Evolutionary conservation across 805 yeast genomes (phyloP).

Genomic region (Saccharomycopsis sp.): DNA sequence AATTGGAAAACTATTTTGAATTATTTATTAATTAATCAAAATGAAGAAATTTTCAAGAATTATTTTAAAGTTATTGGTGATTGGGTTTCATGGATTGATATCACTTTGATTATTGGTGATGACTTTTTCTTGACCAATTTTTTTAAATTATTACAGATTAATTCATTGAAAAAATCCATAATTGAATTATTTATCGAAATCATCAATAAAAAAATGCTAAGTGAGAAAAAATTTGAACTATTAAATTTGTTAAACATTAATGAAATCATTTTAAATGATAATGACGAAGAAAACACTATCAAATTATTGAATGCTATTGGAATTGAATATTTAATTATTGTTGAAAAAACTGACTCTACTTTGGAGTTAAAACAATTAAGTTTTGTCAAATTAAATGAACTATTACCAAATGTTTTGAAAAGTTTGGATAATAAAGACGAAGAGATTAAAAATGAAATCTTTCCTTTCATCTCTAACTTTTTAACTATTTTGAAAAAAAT

Average conservation of each 20-base stretch:
- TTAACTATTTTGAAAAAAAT: constrained; percentile 57
- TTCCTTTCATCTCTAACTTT: constrained; percentile 70
- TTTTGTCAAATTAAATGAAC: constrained; percentile 38
- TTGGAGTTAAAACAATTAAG: constrained; percentile 27
- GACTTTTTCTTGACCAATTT: constrained; percentile 38
- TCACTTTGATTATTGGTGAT: constrained; percentile 56
- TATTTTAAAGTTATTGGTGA: constrained; percentile 64
- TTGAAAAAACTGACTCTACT: constrained; percentile 43
- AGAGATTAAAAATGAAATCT: constrained; percentile 75
- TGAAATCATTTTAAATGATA: constrained; percentile 23
- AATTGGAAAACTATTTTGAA: constrained; percentile 65
- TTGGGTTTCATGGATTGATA: constrained; percentile 90
- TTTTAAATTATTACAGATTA: constrained; percentile 43
- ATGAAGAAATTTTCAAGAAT: constrained; percentile 29
- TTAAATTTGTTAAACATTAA: constrained; percentile 51
- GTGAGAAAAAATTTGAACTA: constrained; percentile 49
- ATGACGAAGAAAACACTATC: constrained; percentile 38
- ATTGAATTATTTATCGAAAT: constrained; percentile 44
- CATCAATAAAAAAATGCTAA: constrained; percentile 47
- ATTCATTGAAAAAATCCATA: constrained; percentile 45
- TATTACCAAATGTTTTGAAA: constrained; percentile 63
- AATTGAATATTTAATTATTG: constrained; percentile 57
- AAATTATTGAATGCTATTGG: constrained; percentile 67
- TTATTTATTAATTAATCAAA: constrained; percentile 42
- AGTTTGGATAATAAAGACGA: constrained; percentile 79